Conservation (phyloP, 78 protist genomes). For the Dictyostelium intermedium region DNA sequence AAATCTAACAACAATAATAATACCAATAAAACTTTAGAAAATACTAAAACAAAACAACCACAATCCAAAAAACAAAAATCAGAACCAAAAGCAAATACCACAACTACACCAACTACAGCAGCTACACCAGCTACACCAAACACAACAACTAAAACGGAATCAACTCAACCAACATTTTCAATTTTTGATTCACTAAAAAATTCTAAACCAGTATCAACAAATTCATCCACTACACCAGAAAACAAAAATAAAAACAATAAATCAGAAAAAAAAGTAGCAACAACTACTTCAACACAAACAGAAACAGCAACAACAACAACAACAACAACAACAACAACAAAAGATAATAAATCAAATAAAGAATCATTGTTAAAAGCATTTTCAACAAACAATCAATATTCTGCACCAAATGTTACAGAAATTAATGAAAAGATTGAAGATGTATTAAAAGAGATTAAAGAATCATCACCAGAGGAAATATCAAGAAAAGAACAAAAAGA, state of each 20-base stretch:
- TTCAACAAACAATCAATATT: slow-evolving; percentile 1
- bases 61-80: background rate
- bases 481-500: slow-evolving; percentile 12
- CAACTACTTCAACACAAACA: background rate
- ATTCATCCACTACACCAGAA: background rate
- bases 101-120: background rate
- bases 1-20: background rate
- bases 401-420: background rate
- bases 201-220: background rate
- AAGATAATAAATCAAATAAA: background rate
- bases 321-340: background rate
- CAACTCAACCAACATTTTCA: slow-evolving; percentile 5
- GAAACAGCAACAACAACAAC: background rate
- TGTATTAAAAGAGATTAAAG: background rate
- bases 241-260: background rate
- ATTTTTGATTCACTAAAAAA: slow-evolving; percentile 23
- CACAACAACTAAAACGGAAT: background rate
- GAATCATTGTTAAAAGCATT: slow-evolving; percentile 18
- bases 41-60: background rate
- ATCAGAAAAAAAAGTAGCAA: background rate
- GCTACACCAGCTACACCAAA: background rate
- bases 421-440: background rate
- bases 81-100: background rate
- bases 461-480: background rate
- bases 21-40: background rate